These are phyloP conservation scores for Dioscorea dumetorum DNA, from an alignment of 106 monocot genomes.

Conservation along the genomic window DNA sequence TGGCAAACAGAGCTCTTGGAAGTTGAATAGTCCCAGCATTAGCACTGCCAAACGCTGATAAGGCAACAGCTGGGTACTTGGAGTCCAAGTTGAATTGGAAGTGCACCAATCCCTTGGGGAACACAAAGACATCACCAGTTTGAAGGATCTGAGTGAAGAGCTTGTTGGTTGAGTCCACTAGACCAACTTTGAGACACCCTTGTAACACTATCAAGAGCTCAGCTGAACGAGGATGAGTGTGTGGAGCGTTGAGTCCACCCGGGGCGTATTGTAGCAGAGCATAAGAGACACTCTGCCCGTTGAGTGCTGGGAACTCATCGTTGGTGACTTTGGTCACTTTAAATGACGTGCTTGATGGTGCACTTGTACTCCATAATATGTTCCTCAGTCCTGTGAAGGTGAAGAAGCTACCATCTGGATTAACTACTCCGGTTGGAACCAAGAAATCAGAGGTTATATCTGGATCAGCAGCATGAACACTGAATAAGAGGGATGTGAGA, in stretches of 20 bases:
- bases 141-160: slow-evolving; percentile 3
- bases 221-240: slow-evolving; percentile 15
- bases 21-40: slow-evolving; percentile 5
- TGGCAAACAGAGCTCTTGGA: background rate
- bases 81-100: background rate
- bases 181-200: slow-evolving; percentile 2
- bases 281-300: slow-evolving; percentile 1
- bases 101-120: slow-evolving; percentile 12
- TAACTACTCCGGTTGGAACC: too few relatives aligned
- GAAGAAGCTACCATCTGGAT: too few relatives aligned
- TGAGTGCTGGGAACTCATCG: too few relatives aligned
- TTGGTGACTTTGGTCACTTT: too few relatives aligned
- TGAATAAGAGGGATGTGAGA: too few relatives aligned
- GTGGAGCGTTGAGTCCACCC: slow-evolving; percentile 6
- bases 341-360: too few relatives aligned
- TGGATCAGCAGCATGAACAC: too few relatives aligned
- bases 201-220: slow-evolving; percentile 7
- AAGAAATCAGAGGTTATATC: too few relatives aligned
- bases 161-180: background rate
- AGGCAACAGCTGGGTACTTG: slow-evolving; percentile 3
- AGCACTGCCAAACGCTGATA: slow-evolving; percentile 17
- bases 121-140: background rate
- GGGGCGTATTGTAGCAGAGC: slow-evolving; percentile 8
- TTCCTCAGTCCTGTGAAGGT: too few relatives aligned
- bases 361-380: too few relatives aligned